Conservation (phyloP, 2,329 filamentous ascomycete genomes). For the Trichoderma afroharzianum region DNA sequence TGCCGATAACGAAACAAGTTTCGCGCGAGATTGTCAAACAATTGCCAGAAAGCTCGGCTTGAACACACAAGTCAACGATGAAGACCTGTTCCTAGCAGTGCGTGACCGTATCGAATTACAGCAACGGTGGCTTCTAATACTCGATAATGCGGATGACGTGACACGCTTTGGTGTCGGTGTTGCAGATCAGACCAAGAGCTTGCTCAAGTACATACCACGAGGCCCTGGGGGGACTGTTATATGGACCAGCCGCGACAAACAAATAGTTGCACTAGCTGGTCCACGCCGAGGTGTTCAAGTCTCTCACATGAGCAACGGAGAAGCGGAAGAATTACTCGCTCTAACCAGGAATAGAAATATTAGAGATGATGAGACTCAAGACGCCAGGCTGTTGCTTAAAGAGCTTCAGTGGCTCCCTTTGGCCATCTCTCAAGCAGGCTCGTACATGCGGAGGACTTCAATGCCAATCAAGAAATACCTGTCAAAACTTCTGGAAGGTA, state of each 20-base stretch:
- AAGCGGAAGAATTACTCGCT: not conserved
- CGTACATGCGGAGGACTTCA: not conserved
- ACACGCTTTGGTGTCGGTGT: not conserved
- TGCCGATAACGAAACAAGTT: not conserved
- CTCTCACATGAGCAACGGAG: rapidly evolving
- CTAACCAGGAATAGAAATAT: not conserved
- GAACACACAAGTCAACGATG: not conserved
- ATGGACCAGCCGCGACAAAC: not conserved
- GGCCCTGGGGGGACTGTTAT: not conserved
- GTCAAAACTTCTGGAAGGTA: not conserved
- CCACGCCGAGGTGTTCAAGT: rapidly evolving
- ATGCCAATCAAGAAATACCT: not conserved
- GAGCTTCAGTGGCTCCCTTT: not conserved
- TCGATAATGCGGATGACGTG: not conserved
- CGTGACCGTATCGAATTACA: rapidly evolving
- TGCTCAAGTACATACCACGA: not conserved
- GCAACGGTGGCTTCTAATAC: not conserved
- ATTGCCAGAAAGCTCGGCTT: not conserved
- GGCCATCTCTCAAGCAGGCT: not conserved
- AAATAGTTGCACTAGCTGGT: not conserved
- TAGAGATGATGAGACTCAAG: not conserved
- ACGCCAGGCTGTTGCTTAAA: not conserved
- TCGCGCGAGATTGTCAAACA: not conserved
- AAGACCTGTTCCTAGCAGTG: not conserved
- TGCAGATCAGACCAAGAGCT: rapidly evolving